These are phyloP conservation scores for Lodderomyces oxycetoniae DNA, from an alignment of 1,139 yeast species.

Conservation along the genomic window DNA sequence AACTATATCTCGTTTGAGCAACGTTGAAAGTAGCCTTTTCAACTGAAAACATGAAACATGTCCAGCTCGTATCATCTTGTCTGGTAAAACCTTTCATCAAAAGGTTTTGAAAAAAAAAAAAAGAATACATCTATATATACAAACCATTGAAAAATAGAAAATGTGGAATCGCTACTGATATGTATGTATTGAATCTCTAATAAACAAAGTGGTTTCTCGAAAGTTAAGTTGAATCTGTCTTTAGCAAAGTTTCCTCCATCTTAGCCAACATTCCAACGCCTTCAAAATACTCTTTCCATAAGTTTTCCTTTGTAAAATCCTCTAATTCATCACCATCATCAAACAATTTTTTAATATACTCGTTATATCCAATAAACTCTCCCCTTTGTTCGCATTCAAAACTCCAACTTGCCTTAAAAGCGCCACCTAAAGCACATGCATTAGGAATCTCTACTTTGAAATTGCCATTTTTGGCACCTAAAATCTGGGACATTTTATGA, in stretches of 20 bases:
- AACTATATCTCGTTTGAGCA: conserved; percentile 17
- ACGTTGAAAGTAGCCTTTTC: conserved; percentile 10
- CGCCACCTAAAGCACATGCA: conserved; percentile 96
- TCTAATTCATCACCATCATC: conserved; percentile 45
- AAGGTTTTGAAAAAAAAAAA: too few relatives aligned
- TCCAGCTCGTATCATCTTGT: too few relatives aligned
- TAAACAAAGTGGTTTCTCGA: too few relatives aligned
- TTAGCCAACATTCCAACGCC: conserved; percentile 50
- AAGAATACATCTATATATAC: too few relatives aligned
- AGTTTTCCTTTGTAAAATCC: conserved; percentile 34
- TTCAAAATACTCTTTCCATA: conserved; percentile 46
- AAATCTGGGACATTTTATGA: conserved; percentile 60
- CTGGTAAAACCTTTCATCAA: too few relatives aligned
- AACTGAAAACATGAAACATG: too few relatives aligned
- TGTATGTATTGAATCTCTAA: too few relatives aligned
- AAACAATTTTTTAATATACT: conserved; percentile 40
- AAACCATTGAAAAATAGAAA: too few relatives aligned
- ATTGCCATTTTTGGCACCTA: conserved; percentile 62
- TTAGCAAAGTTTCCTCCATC: conserved; percentile 35
- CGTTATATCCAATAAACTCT: conserved; percentile 37
- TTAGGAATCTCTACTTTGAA: conserved; percentile 74
- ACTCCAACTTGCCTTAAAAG: conserved; percentile 80
- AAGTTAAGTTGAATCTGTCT: conserved; percentile 4
- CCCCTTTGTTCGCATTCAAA: conserved; percentile 32
- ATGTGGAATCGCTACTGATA: too few relatives aligned